These are phyloP conservation scores for Leccinum insigne DNA, from an alignment of 1,284 basidiomycete genomes.

Conservation along the genomic window DNA sequence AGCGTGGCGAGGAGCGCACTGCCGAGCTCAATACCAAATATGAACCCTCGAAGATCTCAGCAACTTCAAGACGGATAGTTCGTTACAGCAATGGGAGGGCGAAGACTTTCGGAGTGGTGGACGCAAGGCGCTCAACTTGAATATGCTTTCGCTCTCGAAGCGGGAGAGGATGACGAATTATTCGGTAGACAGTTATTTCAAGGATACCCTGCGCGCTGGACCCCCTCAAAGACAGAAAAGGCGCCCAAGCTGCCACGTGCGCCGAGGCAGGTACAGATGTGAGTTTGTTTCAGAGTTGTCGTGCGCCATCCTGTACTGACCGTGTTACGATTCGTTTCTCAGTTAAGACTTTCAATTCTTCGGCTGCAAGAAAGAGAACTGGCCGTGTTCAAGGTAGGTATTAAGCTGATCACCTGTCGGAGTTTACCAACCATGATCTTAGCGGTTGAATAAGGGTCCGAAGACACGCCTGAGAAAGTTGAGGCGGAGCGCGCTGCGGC, in stretches of 20 bases:
- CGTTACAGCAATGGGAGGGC: conserved; percentile 94
- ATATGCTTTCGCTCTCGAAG: conserved; percentile 92
- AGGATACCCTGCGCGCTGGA: conserved; percentile 85
- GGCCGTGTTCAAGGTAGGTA: conserved; percentile 71
- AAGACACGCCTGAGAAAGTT: conserved; percentile 82
- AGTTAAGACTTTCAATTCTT: conserved; percentile 99
- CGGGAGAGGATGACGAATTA: conserved; percentile 97
- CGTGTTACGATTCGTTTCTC: conserved; percentile 5
- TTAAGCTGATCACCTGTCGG: neutral
- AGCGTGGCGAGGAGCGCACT: conserved; percentile 91
- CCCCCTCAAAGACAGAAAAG: conserved; percentile 77
- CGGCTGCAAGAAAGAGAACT: conserved; percentile 89
- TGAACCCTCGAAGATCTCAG: conserved; percentile 93
- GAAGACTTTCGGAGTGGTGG: conserved; percentile 83
- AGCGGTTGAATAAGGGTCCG: conserved; percentile 69
- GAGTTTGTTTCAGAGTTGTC: conserved; percentile 30
- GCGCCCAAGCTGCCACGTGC: conserved; percentile 83
- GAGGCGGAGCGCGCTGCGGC: conserved; percentile 82
- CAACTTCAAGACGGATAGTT: conserved; percentile 95
- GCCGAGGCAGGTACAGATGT: conserved; percentile 89
- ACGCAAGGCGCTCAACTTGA: conserved; percentile 74
- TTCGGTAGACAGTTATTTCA: conserved; percentile 93
- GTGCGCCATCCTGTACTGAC: too few species aligned
- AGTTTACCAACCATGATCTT: neutral
- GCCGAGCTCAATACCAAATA: conserved; percentile 92